Evolutionary conservation across 2,329 filamentous ascomycete species (phyloP).

Genomic region (Diplodia seriata): DNA sequence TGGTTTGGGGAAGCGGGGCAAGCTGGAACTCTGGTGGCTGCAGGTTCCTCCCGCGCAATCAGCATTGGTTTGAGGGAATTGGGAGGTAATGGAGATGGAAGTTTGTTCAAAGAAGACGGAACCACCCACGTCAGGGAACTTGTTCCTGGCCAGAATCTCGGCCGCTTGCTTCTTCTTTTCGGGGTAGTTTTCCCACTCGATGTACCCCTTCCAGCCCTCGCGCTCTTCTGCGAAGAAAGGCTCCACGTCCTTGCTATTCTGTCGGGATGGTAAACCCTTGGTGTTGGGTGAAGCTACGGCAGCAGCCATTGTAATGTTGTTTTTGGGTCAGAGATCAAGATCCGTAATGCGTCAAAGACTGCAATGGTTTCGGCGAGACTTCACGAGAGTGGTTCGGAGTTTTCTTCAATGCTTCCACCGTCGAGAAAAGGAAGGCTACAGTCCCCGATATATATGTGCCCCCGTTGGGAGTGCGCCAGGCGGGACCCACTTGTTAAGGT

Average conservation of each 20-base stretch:
- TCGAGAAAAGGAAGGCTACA: neutral
- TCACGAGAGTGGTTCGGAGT: neutral
- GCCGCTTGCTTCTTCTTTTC: constrained; percentile 69
- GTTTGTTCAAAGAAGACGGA: neutral
- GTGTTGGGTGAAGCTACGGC: neutral
- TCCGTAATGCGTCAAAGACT: neutral
- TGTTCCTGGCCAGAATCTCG: constrained; percentile 60
- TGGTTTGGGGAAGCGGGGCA: constrained; percentile 50
- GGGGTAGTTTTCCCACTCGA: constrained; percentile 74
- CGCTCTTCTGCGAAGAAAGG: constrained; percentile 52
- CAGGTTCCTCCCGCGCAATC: neutral
- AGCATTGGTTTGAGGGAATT: neutral
- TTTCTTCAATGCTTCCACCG: neutral
- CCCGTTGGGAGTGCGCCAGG: neutral
- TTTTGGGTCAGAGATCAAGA: neutral
- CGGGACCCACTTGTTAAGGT: neutral
- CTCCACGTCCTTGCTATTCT: neutral
- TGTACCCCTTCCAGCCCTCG: constrained; percentile 61
- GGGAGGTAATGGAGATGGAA: neutral
- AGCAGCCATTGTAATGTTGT: neutral
- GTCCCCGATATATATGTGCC: neutral
- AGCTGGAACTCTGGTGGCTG: constrained; percentile 55
- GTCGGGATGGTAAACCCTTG: too few relatives aligned
- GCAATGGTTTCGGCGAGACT: neutral
- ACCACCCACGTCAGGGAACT: constrained; percentile 55